Evolutionary conservation across 345 rosid species (phyloP), one percentile per base, ranked within the genome.

Genomic region (Pseudoturritis turrita): DNA sequence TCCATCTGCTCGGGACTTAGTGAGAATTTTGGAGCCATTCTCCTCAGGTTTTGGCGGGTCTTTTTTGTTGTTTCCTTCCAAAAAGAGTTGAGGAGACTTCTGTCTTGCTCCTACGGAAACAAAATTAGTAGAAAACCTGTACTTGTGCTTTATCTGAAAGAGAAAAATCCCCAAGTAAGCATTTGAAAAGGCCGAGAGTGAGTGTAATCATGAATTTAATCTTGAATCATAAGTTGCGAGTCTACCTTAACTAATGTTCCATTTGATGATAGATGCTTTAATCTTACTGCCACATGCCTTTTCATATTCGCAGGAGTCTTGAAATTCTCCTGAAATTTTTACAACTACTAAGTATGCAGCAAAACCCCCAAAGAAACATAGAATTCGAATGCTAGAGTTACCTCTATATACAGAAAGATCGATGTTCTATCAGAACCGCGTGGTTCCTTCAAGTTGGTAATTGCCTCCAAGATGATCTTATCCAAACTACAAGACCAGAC

Each of bases 391-490:
- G 40, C 52, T 31, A 23, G n/a, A 28, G 26, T 46, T 73, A 93
- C 98, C 96, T 93, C 92, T 76, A 93, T 88, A 81, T 83, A 90
- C 72, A 68, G 14, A 36, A 90, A 82, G 78, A 93, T 90, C 10
- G 97, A 82, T 72, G 88, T 84, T 78, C 86, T 81, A 70, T 93
- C 98, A 68, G 94, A 90, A 79, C 97, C 97, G 58, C 83, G 79
- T 26, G 85, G 82, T 72, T 88, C 97, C 83, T 82, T 90, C 98
- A 93, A 81, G 75, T 82, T 79, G 8, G 87, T 73, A 51, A 93
- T 85, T 39, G 96, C 97, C 68, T 93, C 98, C 59, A 87, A 63
- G 61, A 93, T 87, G 54, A 90, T 81, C 73, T 79, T 85, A 54
- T 88, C 96, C 92, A 90, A 77, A 85, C 98, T 90, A 75, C 82